Evolutionary conservation across 192 early-diverging fungal genomes (phyloP).

Genomic region (Podila minutissima): DNA sequence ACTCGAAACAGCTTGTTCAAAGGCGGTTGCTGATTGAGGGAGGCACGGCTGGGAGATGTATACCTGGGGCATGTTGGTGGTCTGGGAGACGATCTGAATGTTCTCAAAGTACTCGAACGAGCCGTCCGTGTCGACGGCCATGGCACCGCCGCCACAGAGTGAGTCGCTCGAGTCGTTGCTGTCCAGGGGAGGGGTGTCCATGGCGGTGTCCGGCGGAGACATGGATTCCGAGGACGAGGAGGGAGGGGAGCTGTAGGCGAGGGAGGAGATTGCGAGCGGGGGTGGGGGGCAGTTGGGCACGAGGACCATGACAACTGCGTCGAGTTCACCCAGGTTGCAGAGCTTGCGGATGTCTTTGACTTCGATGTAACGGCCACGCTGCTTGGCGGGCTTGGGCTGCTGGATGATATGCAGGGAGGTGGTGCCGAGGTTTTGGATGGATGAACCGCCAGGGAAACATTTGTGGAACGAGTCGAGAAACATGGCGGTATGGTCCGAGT

Average conservation of each 20-base stretch:
- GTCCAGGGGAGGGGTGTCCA: background rate
- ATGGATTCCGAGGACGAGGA: background rate
- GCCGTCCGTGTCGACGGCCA: background rate
- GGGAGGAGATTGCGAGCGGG: background rate
- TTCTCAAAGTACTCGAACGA: background rate
- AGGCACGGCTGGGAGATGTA: background rate
- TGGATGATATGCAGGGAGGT: constrained; percentile 10
- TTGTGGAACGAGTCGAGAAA: constrained; percentile 1
- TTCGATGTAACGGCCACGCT: constrained; percentile 10
- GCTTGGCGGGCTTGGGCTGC: constrained; percentile 12
- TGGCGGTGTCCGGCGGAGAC: background rate
- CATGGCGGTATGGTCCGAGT: background rate
- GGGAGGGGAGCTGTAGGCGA: background rate
- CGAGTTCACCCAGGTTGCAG: background rate
- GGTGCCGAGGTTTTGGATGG: background rate
- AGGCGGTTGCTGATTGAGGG: background rate
- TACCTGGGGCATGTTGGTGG: background rate
- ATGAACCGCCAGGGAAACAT: background rate
- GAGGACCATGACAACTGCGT: background rate
- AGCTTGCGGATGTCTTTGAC: constrained; percentile 10
- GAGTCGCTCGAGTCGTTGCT: background rate
- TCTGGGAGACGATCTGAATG: background rate
- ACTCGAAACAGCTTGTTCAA: background rate
- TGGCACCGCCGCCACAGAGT: background rate
- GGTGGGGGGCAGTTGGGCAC: background rate